Evolutionary conservation across 768 basidiomycete genomes (phyloP).

Genomic region (Leccinum pellstonianum): DNA sequence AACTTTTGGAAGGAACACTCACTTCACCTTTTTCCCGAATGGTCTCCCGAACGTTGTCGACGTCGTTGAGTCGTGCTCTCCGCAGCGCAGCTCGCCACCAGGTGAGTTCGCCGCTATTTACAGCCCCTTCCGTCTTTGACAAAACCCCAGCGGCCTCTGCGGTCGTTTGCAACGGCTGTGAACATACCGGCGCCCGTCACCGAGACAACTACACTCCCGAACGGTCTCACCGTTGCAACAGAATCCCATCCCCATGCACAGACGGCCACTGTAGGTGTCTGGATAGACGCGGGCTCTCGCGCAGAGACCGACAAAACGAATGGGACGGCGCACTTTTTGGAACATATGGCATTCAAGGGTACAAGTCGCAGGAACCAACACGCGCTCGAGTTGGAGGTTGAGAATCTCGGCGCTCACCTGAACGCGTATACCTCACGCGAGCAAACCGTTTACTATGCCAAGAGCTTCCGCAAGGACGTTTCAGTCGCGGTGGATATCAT

Average conservation of each 20-base stretch:
- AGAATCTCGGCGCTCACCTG: slow-evolving; percentile 95
- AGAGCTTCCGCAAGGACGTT: slow-evolving; percentile 96
- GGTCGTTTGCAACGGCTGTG: slow-evolving; percentile 74
- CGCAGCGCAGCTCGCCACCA: slow-evolving; percentile 38
- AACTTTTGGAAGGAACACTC: slow-evolving; percentile 16
- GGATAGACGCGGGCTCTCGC: slow-evolving; percentile 97
- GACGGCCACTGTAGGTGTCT: slow-evolving; percentile 98
- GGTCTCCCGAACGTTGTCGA: slow-evolving; percentile 47
- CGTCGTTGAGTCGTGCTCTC: slow-evolving; percentile 42
- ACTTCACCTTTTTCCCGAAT: slow-evolving; percentile 35
- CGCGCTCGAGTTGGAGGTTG: slow-evolving; percentile 92
- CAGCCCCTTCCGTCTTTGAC: slow-evolving; percentile 2
- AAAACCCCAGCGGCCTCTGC: slow-evolving; percentile 46
- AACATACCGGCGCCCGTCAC: slow-evolving; percentile 72
- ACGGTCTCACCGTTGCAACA: slow-evolving; percentile 94
- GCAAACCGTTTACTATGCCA: slow-evolving; percentile 99
- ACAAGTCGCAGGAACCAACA: slow-evolving; percentile 87
- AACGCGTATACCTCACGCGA: slow-evolving; percentile 99
- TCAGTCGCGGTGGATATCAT: slow-evolving; percentile 91
- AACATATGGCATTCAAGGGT: slow-evolving; percentile 98
- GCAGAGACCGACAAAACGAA: slow-evolving; percentile 95
- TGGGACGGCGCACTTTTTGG: slow-evolving; percentile 97
- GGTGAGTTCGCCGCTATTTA: slow-evolving; percentile 25
- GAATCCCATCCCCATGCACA: slow-evolving; percentile 87
- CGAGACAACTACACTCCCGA: slow-evolving; percentile 87